Conservation (phyloP, 1,284 basidiomycete species). For the Pyrrhoderma lamaoense region DNA sequence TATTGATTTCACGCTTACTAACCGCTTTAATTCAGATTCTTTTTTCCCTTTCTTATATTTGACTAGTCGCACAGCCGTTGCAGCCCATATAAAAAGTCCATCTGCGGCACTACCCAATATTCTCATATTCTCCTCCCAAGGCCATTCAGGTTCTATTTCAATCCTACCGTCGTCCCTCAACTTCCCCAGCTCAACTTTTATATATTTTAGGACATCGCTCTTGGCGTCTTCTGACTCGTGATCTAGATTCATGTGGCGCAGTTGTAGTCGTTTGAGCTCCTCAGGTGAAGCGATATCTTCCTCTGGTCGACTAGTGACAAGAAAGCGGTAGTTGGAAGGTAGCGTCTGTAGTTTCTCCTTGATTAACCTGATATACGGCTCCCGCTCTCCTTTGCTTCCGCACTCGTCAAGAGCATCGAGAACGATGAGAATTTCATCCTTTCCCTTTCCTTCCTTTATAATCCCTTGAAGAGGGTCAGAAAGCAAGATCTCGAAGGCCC, state of each 20-base stretch:
- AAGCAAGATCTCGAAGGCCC: not conserved
- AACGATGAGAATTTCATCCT: not conserved
- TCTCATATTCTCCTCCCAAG: not conserved
- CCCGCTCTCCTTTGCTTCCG: not conserved
- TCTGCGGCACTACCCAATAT: not conserved
- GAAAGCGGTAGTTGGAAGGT: conserved; percentile 26
- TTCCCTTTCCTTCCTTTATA: too few relatives aligned
- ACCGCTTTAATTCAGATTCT: too few relatives aligned
- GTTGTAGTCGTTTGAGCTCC: too few relatives aligned
- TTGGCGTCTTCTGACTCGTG: too few relatives aligned
- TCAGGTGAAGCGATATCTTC: too few relatives aligned
- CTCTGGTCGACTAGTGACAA: conserved; percentile 27
- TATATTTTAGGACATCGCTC: too few relatives aligned
- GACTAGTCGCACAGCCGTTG: not conserved
- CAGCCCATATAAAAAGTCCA: conserved; percentile 1
- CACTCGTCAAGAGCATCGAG: conserved; percentile 9
- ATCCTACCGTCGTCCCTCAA: not conserved
- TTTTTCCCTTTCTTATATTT: too few relatives aligned
- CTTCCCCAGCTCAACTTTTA: too few relatives aligned
- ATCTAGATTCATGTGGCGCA: too few relatives aligned
- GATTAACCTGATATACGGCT: not conserved
- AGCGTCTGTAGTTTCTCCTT: conserved; percentile 19
- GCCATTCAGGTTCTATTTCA: not conserved
- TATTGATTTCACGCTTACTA: too few relatives aligned
- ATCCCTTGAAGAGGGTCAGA: not conserved